Conservation (phyloP, 805 yeast species). For the Dipodascus geniculatus region DNA sequence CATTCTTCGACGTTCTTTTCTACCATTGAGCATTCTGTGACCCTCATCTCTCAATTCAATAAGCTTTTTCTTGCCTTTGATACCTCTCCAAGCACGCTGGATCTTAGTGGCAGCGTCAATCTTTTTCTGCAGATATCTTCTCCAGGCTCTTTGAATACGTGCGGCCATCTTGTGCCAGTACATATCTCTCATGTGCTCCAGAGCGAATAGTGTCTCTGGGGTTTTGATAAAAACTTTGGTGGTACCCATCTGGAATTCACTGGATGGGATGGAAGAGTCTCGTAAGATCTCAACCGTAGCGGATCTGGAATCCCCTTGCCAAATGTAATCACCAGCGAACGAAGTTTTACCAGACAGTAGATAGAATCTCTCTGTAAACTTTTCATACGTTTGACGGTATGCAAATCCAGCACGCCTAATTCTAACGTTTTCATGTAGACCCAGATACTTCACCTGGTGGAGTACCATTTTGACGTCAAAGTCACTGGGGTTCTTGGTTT, state of each 20-base stretch:
- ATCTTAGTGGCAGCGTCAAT: slow-evolving; percentile 75
- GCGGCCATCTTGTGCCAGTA: slow-evolving; percentile 99
- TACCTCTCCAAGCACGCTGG: slow-evolving; percentile 74
- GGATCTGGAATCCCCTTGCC: slow-evolving; percentile 46
- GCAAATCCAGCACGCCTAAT: slow-evolving; percentile 99
- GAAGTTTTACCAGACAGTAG: slow-evolving; percentile 80
- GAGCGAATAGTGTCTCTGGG: slow-evolving; percentile 90
- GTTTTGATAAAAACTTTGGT: slow-evolving; percentile 90
- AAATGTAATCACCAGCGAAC: slow-evolving; percentile 73
- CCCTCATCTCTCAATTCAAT: slow-evolving; percentile 84
- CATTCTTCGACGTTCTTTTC: slow-evolving; percentile 83
- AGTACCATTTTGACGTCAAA: slow-evolving; percentile 81
- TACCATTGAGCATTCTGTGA: slow-evolving; percentile 50
- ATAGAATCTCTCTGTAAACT: slow-evolving; percentile 90
- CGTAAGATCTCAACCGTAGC: slow-evolving; percentile 42
- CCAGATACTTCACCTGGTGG: slow-evolving; percentile 92
- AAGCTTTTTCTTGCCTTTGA: slow-evolving; percentile 68
- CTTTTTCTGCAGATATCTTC: slow-evolving; percentile 68
- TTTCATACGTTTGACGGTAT: slow-evolving; percentile 90
- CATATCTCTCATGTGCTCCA: slow-evolving; percentile 92
- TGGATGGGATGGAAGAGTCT: slow-evolving; percentile 56
- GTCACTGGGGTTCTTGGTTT: slow-evolving; percentile 80
- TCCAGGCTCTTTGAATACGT: slow-evolving; percentile 93
- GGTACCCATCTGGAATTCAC: slow-evolving; percentile 86
- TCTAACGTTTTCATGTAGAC: slow-evolving; percentile 92